Base-by-base conservation (phyloP, 2,329 filamentous ascomycete genomes). In the Paecilomyces variotii region DNA sequence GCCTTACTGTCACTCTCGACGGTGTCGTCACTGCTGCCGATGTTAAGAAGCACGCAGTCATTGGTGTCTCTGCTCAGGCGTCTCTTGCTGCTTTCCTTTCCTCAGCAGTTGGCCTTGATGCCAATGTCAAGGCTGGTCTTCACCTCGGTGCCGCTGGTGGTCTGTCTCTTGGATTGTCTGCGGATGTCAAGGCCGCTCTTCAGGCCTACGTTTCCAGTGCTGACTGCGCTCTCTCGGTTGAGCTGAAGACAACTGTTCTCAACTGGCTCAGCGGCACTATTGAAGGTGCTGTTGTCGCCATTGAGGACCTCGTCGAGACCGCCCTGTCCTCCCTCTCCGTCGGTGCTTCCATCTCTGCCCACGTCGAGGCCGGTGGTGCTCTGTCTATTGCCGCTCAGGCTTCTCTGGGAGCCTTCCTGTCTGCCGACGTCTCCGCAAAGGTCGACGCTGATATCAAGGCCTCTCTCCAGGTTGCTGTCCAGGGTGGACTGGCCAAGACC, bases 1-100 rank as follows among this genome's bases (percentile, higher is more conserved):
- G 68, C n/a, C 65, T 74, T 55, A 68, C 65, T 56, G 71, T 74
- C 50, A 72, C 67, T 51, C 34, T 74, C 24, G 71, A 74, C 14
- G 72, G 72, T 69, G 72, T 75, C 59, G 68, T 72, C 56, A 56
- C 61, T 25, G 57, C 67, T 19, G 55, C 66, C 54, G 64, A 68
- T 9, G 39, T 19, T n/a, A 24, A 45, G 39, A 19, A 9, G 19
- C 62, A 71, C 10, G 65, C 62, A 27, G 62, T 64, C n/a, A 64
- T 65, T 34, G 70, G 64, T 58, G 61, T 62, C 32, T 65, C 65
- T 28, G 64, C 67, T 32, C 71, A 72, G 60, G 34, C 65, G 56
- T 60, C 65, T 51, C 68, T 75, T 24, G 49, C 62, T 34, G 60
- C 67, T 54, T 73, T 70, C 64, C 60, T 74, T 35, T 60, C 62